Evolutionary conservation across 1,284 basidiomycete species (phyloP).

Genomic region (Schizophyllum amplum): DNA sequence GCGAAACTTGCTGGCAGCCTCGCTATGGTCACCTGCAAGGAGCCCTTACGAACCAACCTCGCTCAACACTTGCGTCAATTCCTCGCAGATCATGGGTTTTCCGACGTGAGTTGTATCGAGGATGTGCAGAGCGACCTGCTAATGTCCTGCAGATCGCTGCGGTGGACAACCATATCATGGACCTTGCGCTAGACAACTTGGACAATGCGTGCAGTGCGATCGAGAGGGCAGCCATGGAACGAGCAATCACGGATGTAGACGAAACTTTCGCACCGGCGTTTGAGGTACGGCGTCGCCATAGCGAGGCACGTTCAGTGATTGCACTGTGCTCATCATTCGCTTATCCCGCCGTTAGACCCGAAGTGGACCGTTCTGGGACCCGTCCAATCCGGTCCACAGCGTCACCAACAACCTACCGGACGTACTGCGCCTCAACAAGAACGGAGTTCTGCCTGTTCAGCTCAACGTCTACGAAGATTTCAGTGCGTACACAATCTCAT

Average conservation of each 20-base stretch:
- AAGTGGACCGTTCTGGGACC: constrained; percentile 83
- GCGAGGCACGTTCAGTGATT: constrained; percentile 50
- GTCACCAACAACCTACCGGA: constrained; percentile 84
- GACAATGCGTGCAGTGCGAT: constrained; percentile 93
- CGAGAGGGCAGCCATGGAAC: constrained; percentile 97
- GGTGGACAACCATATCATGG: neutral
- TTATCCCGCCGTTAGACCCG: constrained; percentile 37
- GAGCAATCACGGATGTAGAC: constrained; percentile 92
- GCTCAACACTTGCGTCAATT: constrained; percentile 82
- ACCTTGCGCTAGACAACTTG: constrained; percentile 86
- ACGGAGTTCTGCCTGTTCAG: constrained; percentile 79
- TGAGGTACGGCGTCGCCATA: constrained; percentile 79
- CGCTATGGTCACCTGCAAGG: constrained; percentile 97
- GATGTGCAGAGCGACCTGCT: neutral
- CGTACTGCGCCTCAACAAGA: constrained; percentile 78
- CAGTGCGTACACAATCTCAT: constrained; percentile 33
- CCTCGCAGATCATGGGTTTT: constrained; percentile 80
- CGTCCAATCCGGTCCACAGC: constrained; percentile 60
- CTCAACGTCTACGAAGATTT: constrained; percentile 95
- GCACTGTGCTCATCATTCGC: constrained; percentile 4
- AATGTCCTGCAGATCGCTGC: neutral
- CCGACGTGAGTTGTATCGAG: constrained; percentile 45
- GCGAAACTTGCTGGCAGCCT: constrained; percentile 95
- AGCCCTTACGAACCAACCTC: constrained; percentile 91
- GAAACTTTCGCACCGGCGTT: constrained; percentile 82